Evolutionary conservation across 306 rosid species (phyloP), one percentile per base, ranked within the genome.

Genomic region (Quillaja saponaria): DNA sequence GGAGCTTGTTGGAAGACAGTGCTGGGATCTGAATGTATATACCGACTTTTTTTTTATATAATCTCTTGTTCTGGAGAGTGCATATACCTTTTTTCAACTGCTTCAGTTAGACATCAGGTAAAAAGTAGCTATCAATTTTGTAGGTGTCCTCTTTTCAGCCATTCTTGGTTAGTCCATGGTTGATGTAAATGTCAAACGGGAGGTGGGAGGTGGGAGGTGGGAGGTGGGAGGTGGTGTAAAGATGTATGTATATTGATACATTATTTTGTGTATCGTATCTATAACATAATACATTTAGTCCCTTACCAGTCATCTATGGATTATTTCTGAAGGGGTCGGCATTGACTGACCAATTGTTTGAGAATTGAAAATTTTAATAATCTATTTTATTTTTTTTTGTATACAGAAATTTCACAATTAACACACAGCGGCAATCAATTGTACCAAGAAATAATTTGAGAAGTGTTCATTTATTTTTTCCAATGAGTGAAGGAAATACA

Each of bases 1-100:
- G 78, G 63, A 76, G 51, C 76, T 75, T 76, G 67, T 55, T 83
- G 78, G 80, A 83, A 31, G 63, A 64, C 38, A 47, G 63, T 51
- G 63, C 61, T 58, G 67, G 64, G 12, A 14, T 46, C 6, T 77
- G 71, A 63, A 47, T 54, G 55, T 49, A 52, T 8, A 39, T 53
- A 4, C 6, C 64, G 71, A 57, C 56, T 41, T 45, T 1, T 14
- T 71, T 50, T 14, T n/a, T 3, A 0, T 56, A 50, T 67, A 55
- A 67, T 16, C 6, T 55, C 67, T 37, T 58, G 44, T 59, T 11
- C 13, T 17, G 21, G 9, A 8, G 10, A 8, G 44, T 12, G 44
- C 7, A 39, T 12, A 5, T 21, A 10, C 59, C 52, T 48, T 67
- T 67, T 71, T 38, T 19, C 42, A 12, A 75, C 78, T 67, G 82